phyloP scores from a whole-genome alignment of 495 filamentous ascomycete species.

The Oidiodendron maius region DNA sequence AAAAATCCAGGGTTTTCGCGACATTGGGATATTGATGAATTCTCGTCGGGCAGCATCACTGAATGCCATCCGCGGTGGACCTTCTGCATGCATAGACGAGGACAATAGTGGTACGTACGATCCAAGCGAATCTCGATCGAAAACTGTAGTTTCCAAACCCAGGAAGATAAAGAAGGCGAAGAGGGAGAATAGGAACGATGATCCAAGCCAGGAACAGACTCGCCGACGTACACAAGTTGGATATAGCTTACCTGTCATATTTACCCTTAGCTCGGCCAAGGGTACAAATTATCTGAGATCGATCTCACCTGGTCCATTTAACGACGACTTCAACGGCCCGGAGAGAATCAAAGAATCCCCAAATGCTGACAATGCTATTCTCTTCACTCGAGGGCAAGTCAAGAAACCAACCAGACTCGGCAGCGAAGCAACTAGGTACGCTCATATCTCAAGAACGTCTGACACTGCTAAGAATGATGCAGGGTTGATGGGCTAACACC shows the following conservation, averaged over 20 bases:
- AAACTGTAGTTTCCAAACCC: background rate
- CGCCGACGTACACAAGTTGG: background rate
- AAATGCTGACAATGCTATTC: background rate
- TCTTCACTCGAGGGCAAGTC: no score
- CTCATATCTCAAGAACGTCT: no score
- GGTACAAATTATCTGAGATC: slow-evolving; percentile 8
- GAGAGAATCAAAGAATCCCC: background rate
- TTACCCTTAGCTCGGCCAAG: slow-evolving; percentile 5
- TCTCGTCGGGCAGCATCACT: slow-evolving; percentile 7
- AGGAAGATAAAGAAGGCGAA: background rate
- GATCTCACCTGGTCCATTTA: slow-evolving; percentile 3
- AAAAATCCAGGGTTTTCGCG: no score
- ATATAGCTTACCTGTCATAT: slow-evolving; percentile 5
- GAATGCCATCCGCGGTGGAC: background rate
- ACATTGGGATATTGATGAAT: background rate
- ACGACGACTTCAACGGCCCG: background rate
- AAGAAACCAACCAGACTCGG: no score
- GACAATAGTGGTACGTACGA: slow-evolving; percentile 21
- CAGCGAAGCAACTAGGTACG: no score
- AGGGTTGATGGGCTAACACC: slow-evolving; percentile 15
- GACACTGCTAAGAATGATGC: background rate
- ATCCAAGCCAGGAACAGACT: background rate
- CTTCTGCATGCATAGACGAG: slow-evolving; percentile 12
- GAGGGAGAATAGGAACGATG: background rate
- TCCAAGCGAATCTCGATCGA: background rate